Conservation (phyloP, 495 filamentous ascomycete species). For the Penicillium subrubescens region DNA sequence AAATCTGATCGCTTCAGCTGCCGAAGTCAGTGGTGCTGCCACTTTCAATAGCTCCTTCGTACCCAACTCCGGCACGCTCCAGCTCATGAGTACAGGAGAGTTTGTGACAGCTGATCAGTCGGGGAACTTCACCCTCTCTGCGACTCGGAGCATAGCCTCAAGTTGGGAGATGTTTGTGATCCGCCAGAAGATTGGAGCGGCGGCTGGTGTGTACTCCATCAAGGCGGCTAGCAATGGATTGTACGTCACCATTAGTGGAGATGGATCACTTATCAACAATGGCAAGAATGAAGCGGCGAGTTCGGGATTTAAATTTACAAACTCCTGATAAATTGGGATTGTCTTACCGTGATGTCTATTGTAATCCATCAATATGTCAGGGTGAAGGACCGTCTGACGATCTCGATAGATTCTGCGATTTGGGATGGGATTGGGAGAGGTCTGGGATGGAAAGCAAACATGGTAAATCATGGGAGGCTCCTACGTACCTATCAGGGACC, state of each 20-base stretch:
- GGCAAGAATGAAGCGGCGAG: neutral
- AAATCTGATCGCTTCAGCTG: neutral
- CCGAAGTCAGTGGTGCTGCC: neutral
- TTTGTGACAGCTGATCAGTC: neutral
- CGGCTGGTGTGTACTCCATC: neutral
- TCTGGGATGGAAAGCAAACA: too few relatives aligned
- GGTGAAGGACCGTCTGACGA: too few relatives aligned
- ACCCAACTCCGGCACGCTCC: neutral
- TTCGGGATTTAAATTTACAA: neutral
- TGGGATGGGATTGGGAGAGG: too few relatives aligned
- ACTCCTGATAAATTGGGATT: neutral
- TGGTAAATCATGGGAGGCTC: too few relatives aligned
- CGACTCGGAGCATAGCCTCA: neutral
- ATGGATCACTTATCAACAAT: neutral
- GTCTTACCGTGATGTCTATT: too few relatives aligned
- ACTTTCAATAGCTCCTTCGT: neutral
- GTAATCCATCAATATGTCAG: too few relatives aligned
- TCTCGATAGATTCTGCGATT: too few relatives aligned
- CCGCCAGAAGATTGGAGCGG: neutral
- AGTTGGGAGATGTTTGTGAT: neutral
- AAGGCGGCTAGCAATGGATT: neutral
- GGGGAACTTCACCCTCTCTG: neutral
- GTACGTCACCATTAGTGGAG: neutral
- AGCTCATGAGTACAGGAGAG: neutral
- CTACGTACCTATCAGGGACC: too few relatives aligned